These are phyloP conservation scores for Solanum sitiens DNA, from an alignment of 257 asterid species.

Conservation along the genomic window DNA sequence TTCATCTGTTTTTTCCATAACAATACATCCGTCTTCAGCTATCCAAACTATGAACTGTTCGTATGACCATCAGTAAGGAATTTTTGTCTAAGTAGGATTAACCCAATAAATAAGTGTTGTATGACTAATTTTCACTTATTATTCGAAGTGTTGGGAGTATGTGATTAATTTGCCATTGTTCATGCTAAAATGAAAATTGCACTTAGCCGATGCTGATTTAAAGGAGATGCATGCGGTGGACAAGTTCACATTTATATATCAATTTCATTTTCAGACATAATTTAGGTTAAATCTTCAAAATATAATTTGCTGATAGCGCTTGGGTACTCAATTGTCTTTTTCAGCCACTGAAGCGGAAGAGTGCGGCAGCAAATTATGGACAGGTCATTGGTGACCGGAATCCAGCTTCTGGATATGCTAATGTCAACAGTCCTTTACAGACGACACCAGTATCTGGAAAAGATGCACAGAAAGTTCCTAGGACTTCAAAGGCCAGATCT, in stretches of 20 bases:
- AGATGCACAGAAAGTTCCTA: conserved; percentile 54
- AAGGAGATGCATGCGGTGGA: neutral
- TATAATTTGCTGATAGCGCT: neutral
- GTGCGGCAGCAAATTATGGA: conserved; percentile 32
- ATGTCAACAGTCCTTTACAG: conserved; percentile 25
- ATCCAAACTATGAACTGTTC: neutral
- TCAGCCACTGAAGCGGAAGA: conserved; percentile 65
- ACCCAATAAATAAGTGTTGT: neutral
- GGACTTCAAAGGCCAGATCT: conserved; percentile 66
- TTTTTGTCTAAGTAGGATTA: neutral
- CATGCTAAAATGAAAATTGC: neutral
- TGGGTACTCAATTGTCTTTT: conserved; percentile 6
- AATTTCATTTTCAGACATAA: neutral
- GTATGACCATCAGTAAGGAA: neutral
- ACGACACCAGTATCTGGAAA: conserved; percentile 76
- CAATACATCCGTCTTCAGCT: neutral
- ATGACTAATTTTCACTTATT: neutral
- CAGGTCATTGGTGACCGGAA: conserved; percentile 31
- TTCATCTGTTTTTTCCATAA: neutral
- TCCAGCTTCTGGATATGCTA: conserved; percentile 28
- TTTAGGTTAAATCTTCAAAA: neutral
- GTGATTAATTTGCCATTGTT: neutral
- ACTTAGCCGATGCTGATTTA: neutral
- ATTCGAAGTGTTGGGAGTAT: neutral
- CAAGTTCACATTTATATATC: neutral